Conservation (phyloP, 2,329 filamentous ascomycete species). For the Phialophora expanda region DNA sequence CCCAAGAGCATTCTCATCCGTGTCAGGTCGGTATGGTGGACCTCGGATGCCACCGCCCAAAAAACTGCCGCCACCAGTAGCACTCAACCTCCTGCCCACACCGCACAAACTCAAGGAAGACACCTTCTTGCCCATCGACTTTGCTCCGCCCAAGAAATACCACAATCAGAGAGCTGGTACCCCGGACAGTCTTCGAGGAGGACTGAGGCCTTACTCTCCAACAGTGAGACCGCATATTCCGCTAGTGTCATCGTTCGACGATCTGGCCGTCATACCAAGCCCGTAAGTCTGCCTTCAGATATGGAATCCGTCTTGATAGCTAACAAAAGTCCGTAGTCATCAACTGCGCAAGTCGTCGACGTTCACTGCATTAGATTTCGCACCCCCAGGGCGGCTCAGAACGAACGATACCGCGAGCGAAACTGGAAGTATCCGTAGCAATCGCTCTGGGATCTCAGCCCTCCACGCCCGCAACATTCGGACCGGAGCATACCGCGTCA, state of each 20-base stretch:
- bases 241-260: conserved; percentile 81
- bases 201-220: conserved; percentile 72
- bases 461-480: conserved; percentile 74
- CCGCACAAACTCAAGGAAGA: conserved; percentile 85
- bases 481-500: conserved; percentile 82
- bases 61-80: conserved; percentile 72
- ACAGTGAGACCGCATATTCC: conserved; percentile 75
- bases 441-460: conserved; percentile 76
- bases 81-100: conserved; percentile 78
- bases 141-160: conserved; percentile 76
- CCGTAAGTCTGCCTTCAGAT: conserved; percentile 68
- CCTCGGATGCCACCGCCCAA: conserved; percentile 57
- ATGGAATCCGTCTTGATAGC: conserved; percentile 3
- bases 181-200: conserved; percentile 65
- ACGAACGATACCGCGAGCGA: conserved; percentile 51
- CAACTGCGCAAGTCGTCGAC: conserved; percentile 56
- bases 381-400: conserved; percentile 55
- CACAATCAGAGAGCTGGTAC: conserved; percentile 71
- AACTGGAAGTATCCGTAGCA: conserved; percentile 64
- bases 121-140: conserved; percentile 77
- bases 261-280: conserved; percentile 83
- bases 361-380: conserved; percentile 57
- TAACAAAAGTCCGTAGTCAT: conserved; percentile 45
- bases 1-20: conserved; percentile 69
- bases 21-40: conserved; percentile 55